These are phyloP conservation scores for Carex kokanica DNA, from an alignment of 176 grass and related monocot species.

Conservation along the genomic window DNA sequence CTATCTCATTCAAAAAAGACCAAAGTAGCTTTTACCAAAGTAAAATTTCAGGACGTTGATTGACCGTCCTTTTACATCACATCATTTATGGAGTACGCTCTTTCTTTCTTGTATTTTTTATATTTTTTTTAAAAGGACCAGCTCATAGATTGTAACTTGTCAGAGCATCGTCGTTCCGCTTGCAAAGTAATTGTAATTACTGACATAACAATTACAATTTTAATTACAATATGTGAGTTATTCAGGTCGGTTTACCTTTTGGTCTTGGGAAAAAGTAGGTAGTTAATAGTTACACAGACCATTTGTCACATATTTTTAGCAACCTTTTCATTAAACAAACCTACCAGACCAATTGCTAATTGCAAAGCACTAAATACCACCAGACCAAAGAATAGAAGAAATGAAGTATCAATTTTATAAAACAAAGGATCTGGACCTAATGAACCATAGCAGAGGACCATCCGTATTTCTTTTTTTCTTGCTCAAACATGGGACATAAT, in stretches of 20 bases:
- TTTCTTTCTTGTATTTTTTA: too few species aligned
- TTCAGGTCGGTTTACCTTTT: background rate
- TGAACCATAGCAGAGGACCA: background rate
- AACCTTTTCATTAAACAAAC: background rate
- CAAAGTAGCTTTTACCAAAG: too few species aligned
- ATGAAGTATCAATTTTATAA: background rate
- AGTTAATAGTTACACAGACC: background rate
- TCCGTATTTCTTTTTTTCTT: background rate
- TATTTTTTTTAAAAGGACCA: too few species aligned
- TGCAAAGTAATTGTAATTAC: too few species aligned
- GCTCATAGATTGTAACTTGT: too few species aligned
- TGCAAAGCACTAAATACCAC: background rate
- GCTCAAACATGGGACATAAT: constrained; percentile 51
- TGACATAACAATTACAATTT: too few species aligned
- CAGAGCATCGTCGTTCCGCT: too few species aligned
- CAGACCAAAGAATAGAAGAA: background rate
- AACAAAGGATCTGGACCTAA: constrained; percentile 11
- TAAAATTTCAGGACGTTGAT: too few species aligned
- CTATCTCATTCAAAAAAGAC: too few species aligned
- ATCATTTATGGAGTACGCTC: too few species aligned
- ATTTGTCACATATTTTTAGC: background rate
- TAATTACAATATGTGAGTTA: too few species aligned
- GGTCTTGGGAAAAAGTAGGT: background rate
- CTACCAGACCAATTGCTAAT: background rate
- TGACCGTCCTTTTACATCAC: too few species aligned